These are phyloP conservation scores for Babesia microti DNA, from an alignment of 169 alveolate genomes.

Conservation along the genomic window DNA sequence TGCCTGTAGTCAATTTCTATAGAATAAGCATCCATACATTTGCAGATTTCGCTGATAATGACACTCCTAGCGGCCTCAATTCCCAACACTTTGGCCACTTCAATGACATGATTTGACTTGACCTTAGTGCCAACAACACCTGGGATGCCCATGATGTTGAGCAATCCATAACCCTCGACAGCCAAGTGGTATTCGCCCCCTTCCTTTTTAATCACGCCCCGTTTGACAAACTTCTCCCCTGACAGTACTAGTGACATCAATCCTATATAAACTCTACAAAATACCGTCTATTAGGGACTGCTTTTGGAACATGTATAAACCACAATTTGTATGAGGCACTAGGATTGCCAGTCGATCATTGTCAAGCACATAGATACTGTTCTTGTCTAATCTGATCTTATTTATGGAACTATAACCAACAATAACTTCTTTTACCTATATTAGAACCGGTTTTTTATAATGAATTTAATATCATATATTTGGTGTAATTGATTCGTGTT, in stretches of 20 bases:
- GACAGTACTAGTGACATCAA: constrained; percentile 54
- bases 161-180: constrained; percentile 86
- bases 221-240: constrained; percentile 60
- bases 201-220: constrained; percentile 76
- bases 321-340: constrained; percentile 43
- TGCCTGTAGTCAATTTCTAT: constrained; percentile 89
- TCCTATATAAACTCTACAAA: constrained; percentile 21
- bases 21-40: constrained; percentile 85
- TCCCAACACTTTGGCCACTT: constrained; percentile 84
- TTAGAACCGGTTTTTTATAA: too few relatives aligned
- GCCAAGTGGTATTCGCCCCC: constrained; percentile 66
- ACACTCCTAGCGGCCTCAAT: constrained; percentile 93
- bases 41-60: constrained; percentile 84
- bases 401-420: constrained; percentile 56
- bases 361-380: constrained; percentile 43
- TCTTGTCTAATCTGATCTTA: constrained; percentile 71
- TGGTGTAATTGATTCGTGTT: background rate
- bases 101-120: constrained; percentile 85
- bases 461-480: too few relatives aligned
- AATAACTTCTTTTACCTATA: constrained; percentile 65
- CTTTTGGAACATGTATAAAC: constrained; percentile 57
- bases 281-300: constrained; percentile 52
- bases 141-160: constrained; percentile 81
- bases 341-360: constrained; percentile 30
- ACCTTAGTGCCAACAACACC: constrained; percentile 81